Conservation (phyloP, 1,284 basidiomycete genomes). For the Neonothopanus nambi region DNA sequence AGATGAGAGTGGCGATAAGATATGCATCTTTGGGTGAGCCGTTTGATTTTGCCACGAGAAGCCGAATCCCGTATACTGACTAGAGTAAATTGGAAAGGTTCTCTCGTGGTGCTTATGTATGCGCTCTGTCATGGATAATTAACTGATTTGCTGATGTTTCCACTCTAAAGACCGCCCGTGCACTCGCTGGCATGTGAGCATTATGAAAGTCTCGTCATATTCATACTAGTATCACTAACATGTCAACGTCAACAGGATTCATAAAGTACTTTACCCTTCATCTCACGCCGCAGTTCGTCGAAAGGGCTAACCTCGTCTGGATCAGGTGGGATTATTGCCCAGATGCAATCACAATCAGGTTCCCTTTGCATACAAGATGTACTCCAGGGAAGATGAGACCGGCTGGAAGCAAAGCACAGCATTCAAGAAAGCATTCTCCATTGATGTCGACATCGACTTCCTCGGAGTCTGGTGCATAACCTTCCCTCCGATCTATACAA, state of each 20-base stretch:
- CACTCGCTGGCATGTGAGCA: constrained; percentile 44
- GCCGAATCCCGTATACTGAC: background rate
- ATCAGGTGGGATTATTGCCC: constrained; percentile 51
- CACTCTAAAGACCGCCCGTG: constrained; percentile 39
- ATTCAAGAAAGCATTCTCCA: constrained; percentile 54
- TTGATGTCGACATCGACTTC: constrained; percentile 48
- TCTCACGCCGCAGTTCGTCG: no score
- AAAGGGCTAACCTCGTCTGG: no score
- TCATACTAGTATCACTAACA: constrained; percentile 36
- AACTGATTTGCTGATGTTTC: constrained; percentile 15
- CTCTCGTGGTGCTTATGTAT: constrained; percentile 37
- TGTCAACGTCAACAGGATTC: background rate
- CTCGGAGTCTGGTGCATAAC: constrained; percentile 47
- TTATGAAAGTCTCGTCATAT: constrained; percentile 11
- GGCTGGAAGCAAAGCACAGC: constrained; percentile 41
- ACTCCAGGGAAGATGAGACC: constrained; percentile 40
- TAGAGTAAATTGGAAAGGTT: constrained; percentile 30
- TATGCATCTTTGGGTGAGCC: constrained; percentile 48
- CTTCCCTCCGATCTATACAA: no score
- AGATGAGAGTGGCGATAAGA: constrained; percentile 46
- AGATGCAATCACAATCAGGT: constrained; percentile 53
- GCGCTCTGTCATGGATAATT: background rate
- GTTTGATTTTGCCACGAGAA: background rate
- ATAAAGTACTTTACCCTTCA: background rate
- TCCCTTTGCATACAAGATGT: constrained; percentile 59